These are phyloP conservation scores for Ustilago bromivora DNA, from an alignment of 1,284 basidiomycete species.

Conservation along the genomic window DNA sequence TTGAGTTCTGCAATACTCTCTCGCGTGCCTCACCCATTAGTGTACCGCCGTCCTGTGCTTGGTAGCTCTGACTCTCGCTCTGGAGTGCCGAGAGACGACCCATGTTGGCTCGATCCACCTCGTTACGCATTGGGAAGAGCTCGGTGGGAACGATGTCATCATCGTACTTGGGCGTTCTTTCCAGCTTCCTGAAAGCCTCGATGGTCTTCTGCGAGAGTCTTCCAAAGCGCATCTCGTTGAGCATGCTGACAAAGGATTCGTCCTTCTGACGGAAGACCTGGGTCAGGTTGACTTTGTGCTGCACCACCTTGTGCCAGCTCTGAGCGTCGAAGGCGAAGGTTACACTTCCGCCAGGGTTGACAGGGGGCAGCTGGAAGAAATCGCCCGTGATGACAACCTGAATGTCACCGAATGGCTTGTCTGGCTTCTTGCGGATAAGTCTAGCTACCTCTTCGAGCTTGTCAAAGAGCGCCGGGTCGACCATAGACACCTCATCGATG, in stretches of 20 bases:
- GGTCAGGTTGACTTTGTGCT: constrained; percentile 83
- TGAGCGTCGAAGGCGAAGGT: constrained; percentile 80
- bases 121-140: constrained; percentile 82
- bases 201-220: constrained; percentile 57
- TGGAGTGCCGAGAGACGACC: constrained; percentile 73
- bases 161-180: constrained; percentile 50
- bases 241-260: constrained; percentile 64
- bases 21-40: constrained; percentile 46
- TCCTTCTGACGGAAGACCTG: constrained; percentile 84
- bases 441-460: constrained; percentile 81
- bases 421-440: constrained; percentile 74
- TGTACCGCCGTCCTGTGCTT: constrained; percentile 55
- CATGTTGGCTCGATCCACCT: constrained; percentile 81
- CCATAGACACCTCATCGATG: constrained; percentile 96
- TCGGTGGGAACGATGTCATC: constrained; percentile 62
- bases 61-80: constrained; percentile 48
- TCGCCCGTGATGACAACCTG: constrained; percentile 93
- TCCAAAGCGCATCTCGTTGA: constrained; percentile 64
- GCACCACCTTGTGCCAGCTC: constrained; percentile 82
- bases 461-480: constrained; percentile 91
- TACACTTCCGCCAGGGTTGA: constrained; percentile 72
- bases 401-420: constrained; percentile 89
- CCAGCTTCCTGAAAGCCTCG: constrained; percentile 50
- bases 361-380: constrained; percentile 96
- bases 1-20: constrained; percentile 55